phyloP scores from a whole-genome alignment of 2,329 filamentous ascomycete genomes.

The Graphiopsis chlorocephala region DNA sequence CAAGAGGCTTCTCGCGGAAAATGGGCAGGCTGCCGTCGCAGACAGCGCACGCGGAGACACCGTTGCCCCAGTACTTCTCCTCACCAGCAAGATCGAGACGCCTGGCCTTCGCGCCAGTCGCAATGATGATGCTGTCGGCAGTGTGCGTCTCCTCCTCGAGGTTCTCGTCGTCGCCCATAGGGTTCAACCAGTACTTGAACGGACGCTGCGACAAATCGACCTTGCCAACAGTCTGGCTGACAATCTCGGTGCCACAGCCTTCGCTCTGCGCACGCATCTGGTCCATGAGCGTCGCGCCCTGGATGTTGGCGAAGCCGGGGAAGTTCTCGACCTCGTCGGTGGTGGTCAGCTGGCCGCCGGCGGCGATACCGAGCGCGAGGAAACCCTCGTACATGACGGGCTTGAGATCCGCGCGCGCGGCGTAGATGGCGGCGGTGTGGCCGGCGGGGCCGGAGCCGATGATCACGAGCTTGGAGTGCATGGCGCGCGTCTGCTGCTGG shows the following conservation, averaged over 20 bases:
- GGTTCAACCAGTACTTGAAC: conserved; percentile 77
- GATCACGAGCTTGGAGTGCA: conserved; percentile 88
- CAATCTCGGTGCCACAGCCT: conserved; percentile 87
- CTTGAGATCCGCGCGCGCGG: conserved; percentile 89
- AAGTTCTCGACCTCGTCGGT: conserved; percentile 99
- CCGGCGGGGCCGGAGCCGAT: conserved; percentile 85
- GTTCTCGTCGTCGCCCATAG: conserved; percentile 75
- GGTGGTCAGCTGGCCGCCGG: conserved; percentile 94
- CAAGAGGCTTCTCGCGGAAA: conserved; percentile 92
- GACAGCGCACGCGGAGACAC: conserved; percentile 92
- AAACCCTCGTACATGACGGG: conserved; percentile 97
- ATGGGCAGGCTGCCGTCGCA: conserved; percentile 97
- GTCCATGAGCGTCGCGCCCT: conserved; percentile 88
- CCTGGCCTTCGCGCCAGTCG: conserved; percentile 88
- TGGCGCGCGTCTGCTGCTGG: conserved; percentile 53
- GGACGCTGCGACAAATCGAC: conserved; percentile 81
- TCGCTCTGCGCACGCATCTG: conserved; percentile 89
- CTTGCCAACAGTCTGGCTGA: conserved; percentile 86
- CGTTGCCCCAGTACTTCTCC: conserved; percentile 95
- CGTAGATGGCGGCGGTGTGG: conserved; percentile 95
- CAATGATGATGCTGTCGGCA: conserved; percentile 88
- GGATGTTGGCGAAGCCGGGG: conserved; percentile 89
- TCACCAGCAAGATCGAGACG: conserved; percentile 81
- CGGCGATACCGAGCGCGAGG: conserved; percentile 93
- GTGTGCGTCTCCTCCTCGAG: conserved; percentile 71